A percentile compares a stretch with the other conserved stretches of the same genome.
These are phyloP conservation scores for Verbena officinalis DNA, from an alignment of 257 asterid species.

Conservation along the genomic window DNA sequence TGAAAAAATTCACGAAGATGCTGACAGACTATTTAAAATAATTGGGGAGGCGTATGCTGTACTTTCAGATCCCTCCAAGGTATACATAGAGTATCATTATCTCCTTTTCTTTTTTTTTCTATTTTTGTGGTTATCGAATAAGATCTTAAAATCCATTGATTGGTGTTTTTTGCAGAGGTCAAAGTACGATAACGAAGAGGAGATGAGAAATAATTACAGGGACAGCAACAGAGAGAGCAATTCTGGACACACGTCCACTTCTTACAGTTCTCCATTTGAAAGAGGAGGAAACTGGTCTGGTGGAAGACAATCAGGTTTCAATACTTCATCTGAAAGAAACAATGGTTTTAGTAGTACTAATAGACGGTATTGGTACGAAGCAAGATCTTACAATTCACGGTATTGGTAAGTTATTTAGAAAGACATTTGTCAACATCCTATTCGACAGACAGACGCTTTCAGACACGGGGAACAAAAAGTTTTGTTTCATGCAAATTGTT, in stretches of 20 bases:
- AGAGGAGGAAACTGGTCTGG: constrained; percentile 49
- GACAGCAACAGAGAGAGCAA: constrained; percentile 42
- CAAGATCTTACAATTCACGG: constrained; percentile 44
- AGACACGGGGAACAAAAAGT: no score
- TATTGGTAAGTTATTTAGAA: constrained; percentile 41
- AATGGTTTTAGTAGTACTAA: constrained; percentile 36
- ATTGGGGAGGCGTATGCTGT: constrained; percentile 95
- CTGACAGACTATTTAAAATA: constrained; percentile 87
- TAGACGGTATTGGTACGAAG: constrained; percentile 56
- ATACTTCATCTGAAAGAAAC: constrained; percentile 57
- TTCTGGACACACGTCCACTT: constrained; percentile 55
- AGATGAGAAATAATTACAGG: constrained; percentile 44
- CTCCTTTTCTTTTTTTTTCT: background rate
- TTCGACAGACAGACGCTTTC: background rate
- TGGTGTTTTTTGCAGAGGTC: constrained; percentile 58
- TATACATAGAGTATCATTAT: constrained; percentile 17
- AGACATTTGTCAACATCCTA: no score
- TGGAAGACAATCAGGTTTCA: constrained; percentile 48
- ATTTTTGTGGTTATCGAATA: background rate
- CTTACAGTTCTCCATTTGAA: constrained; percentile 56
- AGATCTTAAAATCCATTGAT: constrained; percentile 2
- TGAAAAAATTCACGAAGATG: constrained; percentile 77
- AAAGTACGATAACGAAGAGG: constrained; percentile 65
- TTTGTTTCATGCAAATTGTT: background rate
- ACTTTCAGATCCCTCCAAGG: constrained; percentile 89